phyloP scores from a whole-genome alignment of 2,329 filamentous ascomycete species.

The Byssochlamys sp. region DNA sequence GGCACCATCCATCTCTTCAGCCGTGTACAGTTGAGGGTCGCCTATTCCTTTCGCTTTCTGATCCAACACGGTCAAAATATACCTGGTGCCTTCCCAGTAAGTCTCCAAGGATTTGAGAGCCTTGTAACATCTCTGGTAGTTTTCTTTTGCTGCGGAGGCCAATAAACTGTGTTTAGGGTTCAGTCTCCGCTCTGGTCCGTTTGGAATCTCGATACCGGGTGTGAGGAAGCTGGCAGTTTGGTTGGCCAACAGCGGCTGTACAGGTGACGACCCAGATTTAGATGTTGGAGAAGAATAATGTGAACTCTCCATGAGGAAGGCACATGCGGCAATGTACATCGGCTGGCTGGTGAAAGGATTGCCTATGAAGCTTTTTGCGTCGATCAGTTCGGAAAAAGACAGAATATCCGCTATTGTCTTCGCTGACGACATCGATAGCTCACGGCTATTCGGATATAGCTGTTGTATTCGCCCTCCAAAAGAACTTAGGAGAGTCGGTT shows the following conservation, averaged over 20 bases:
- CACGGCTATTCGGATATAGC: constrained; percentile 68
- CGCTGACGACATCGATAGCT: constrained; percentile 74
- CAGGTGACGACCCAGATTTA: constrained; percentile 46
- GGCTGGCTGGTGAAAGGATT: constrained; percentile 85
- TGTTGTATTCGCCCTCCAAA: constrained; percentile 62
- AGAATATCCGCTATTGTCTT: constrained; percentile 87
- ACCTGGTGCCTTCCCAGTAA: constrained; percentile 79
- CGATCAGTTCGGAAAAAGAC: constrained; percentile 74
- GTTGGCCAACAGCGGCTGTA: constrained; percentile 20
- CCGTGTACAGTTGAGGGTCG: constrained; percentile 57
- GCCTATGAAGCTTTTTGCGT: constrained; percentile 74
- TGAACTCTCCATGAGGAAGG: constrained; percentile 74
- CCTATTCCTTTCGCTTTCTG: constrained; percentile 81
- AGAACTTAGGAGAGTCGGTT: constrained; percentile 70
- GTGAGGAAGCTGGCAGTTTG: constrained; percentile 28
- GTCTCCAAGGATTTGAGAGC: constrained; percentile 69
- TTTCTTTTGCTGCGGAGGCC: constrained; percentile 71
- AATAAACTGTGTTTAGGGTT: constrained; percentile 62
- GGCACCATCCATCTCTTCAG: constrained; percentile 68
- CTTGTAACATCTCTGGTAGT: constrained; percentile 79
- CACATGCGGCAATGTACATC: constrained; percentile 83
- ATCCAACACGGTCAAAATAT: constrained; percentile 75
- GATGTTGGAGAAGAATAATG: constrained; percentile 59
- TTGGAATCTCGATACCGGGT: constrained; percentile 21
- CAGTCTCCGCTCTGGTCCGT: constrained; percentile 20